Evolutionary conservation across 2,329 filamentous ascomycete genomes (phyloP), one percentile per base, ranked within the genome.

Genomic region (Fusarium anguioides): DNA sequence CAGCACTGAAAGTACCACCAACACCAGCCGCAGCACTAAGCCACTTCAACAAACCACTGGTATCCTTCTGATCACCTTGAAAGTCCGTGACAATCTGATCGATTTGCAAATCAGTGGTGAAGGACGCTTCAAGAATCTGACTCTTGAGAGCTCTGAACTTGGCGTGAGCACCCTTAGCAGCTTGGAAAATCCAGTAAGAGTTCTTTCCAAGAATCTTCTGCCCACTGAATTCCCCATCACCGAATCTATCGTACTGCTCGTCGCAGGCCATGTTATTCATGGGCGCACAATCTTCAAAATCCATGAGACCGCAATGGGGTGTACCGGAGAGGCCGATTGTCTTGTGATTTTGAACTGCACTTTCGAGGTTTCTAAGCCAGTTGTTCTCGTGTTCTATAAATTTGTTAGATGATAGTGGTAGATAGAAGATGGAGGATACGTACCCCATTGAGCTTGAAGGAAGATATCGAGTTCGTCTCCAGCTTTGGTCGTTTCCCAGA

Each of bases 311-410:
- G 27, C 62, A 65, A 3, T 54, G 47, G 1, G 33, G 42, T 0
- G 62, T 54, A 9, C 54, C 54, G 2, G 44, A 45, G 12, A 65
- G 65, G 3, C 61, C 62, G 6, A 41, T 37, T 1, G 60, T 61
- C 2, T 61, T 61, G 5, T 23, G 15, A 15, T 12, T 35, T n/a
- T n/a, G n/a, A 14, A 65, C 54, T 7, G 39, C 29, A 4, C 35
- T 24, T 18, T 65, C 62, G 7, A 65, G 35, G 6, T 65, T 65
- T 15, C 55, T 65, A 8, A 65, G 36, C 62, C 62, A 65, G 3
- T 47, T 46, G 4, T 65, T 45, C 27, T 65, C 37, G 14, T 61
- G 60, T 15, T 65, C 60, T 64, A 17, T 12, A 8, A 29, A 14
- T 5, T 4, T 29, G 18, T 64, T 6, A 60, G 60, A n/a, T 10